Conservation (phyloP, 2,329 filamentous ascomycete species). For the Sporothrix brunneoviolacea region DNA sequence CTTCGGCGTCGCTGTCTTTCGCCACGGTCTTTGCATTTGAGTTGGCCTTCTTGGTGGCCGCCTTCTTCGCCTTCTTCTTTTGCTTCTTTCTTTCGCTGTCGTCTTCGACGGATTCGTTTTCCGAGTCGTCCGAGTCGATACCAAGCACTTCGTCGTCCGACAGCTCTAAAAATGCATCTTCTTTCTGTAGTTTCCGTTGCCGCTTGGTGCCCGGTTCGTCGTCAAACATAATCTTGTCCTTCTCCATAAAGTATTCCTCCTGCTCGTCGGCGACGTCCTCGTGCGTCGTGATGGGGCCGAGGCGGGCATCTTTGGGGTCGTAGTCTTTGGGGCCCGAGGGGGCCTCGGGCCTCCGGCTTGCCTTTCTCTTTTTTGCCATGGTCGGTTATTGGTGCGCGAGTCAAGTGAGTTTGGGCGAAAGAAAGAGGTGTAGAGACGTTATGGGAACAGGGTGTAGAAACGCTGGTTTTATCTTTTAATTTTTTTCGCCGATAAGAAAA, state of each 20-base stretch:
- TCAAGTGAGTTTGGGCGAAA: no score
- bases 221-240: slow-evolving; percentile 80
- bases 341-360: slow-evolving; percentile 40
- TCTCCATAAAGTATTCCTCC: slow-evolving; percentile 84
- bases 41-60: slow-evolving; percentile 6
- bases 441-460: no score
- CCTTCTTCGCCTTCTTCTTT: slow-evolving; percentile 28
- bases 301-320: slow-evolving; percentile 52
- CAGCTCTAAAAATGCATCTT: slow-evolving; percentile 52
- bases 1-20: slow-evolving; percentile 22
- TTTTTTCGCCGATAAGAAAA: neutral
- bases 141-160: slow-evolving; percentile 54
- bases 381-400: slow-evolving; percentile 15
- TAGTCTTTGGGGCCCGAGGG: slow-evolving; percentile 48
- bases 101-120: slow-evolving; percentile 18
- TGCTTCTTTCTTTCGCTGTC: slow-evolving; percentile 9
- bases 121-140: slow-evolving; percentile 23
- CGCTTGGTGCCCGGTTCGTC: slow-evolving; percentile 75
- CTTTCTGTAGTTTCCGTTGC: slow-evolving; percentile 54
- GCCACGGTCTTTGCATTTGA: no score
- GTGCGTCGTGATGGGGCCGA: slow-evolving; percentile 54
- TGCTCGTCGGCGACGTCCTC: slow-evolving; percentile 89
- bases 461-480: neutral
- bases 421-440: no score
- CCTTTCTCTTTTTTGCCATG: slow-evolving; percentile 69